These are phyloP conservation scores for Platanthera guangdongensis DNA, from an alignment of 106 monocot genomes.

Conservation along the genomic window DNA sequence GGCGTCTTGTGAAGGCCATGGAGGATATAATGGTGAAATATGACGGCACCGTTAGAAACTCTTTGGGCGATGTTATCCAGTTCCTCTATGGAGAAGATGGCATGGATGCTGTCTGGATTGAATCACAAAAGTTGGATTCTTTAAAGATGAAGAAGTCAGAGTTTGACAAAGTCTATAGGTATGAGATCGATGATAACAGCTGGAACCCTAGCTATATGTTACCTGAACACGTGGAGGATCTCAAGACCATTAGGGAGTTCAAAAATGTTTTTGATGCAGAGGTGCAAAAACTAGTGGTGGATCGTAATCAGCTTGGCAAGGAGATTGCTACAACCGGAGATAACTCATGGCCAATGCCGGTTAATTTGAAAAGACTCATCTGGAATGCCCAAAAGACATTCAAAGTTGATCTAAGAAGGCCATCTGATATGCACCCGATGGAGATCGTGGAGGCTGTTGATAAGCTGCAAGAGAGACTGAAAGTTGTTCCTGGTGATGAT, in stretches of 20 bases:
- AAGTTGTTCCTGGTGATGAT: conserved; percentile 98
- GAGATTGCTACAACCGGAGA: conserved; percentile 94
- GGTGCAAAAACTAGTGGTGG: conserved; percentile 84
- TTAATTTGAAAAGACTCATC: conserved; percentile 88
- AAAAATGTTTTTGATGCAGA: conserved; percentile 96
- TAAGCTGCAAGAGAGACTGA: conserved; percentile 91
- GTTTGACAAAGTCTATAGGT: conserved; percentile 68
- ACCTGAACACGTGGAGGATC: conserved; percentile 89
- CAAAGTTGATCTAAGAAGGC: conserved; percentile 80
- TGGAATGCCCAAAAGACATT: conserved; percentile 99
- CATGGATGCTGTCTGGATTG: conserved; percentile 99
- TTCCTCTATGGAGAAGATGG: conserved; percentile 99
- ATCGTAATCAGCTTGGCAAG: conserved; percentile 75
- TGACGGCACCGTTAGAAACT: conserved; percentile 99
- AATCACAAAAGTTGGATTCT: conserved; percentile 83
- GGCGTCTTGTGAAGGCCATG: conserved; percentile 98
- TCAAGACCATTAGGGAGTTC: conserved; percentile 87
- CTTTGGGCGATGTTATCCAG: conserved; percentile 94
- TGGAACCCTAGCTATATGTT: conserved; percentile 94
- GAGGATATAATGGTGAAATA: conserved; percentile 99
- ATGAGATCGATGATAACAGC: conserved; percentile 74
- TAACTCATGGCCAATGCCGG: conserved; percentile 81
- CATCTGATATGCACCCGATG: conserved; percentile 98
- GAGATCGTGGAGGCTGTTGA: conserved; percentile 98
- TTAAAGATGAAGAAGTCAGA: conserved; percentile 89